A percentile compares a stretch with the other conserved stretches of the same genome.
phyloP scores from a whole-genome alignment of 1,284 basidiomycete genomes.

The Limonomyces culmigenus region DNA sequence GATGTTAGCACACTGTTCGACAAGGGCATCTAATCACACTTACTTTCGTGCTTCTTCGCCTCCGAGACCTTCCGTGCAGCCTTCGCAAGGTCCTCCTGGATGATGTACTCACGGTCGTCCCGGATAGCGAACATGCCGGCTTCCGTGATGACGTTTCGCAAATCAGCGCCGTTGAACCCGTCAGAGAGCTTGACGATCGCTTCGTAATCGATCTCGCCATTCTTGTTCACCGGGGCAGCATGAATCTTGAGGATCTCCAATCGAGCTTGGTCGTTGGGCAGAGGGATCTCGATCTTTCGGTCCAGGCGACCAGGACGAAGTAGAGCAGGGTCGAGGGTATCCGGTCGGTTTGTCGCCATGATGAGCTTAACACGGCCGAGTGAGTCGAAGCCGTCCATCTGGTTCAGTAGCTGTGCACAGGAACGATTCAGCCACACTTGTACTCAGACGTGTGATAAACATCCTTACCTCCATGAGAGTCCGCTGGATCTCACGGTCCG shows the following conservation, averaged over 20 bases:
- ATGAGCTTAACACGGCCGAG: slow-evolving; percentile 94
- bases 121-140: slow-evolving; percentile 99
- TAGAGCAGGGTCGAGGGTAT: slow-evolving; percentile 94
- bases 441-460: slow-evolving; percentile 4
- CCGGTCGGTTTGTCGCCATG: slow-evolving; percentile 95
- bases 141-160: slow-evolving; percentile 95
- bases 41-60: slow-evolving; percentile 91
- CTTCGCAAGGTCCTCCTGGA: slow-evolving; percentile 93
- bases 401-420: slow-evolving; percentile 71
- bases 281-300: slow-evolving; percentile 94
- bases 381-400: slow-evolving; percentile 99
- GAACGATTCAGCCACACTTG: background rate
- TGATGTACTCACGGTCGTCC: slow-evolving; percentile 84
- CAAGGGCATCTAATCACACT: no score
- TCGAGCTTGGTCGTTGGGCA: slow-evolving; percentile 93
- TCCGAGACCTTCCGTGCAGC: slow-evolving; percentile 95
- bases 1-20: no score
- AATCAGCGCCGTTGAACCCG: slow-evolving; percentile 88
- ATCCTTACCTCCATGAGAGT: slow-evolving; percentile 87
- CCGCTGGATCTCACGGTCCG: slow-evolving; percentile 96
- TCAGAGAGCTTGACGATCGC: slow-evolving; percentile 95
- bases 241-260: slow-evolving; percentile 98
- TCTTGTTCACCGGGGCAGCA: slow-evolving; percentile 86
- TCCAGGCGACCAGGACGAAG: slow-evolving; percentile 93
- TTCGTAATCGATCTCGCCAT: slow-evolving; percentile 90